Conservation (phyloP, 2,329 filamentous ascomycete genomes). For the Hypoxylon sp. region DNA sequence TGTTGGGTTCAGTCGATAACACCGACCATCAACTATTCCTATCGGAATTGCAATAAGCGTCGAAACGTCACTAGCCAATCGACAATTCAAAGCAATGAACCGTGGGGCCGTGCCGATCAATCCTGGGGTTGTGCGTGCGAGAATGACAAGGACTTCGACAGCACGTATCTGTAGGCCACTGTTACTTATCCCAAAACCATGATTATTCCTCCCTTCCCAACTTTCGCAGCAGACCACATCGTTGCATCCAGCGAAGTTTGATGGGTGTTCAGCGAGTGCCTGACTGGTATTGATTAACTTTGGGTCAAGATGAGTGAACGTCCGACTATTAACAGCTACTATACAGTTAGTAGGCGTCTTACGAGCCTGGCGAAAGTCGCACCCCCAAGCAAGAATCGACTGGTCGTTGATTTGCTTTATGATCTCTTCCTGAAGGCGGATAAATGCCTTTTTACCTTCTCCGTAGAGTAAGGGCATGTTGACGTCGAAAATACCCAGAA, state of each 20-base stretch:
- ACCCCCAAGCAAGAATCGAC: constrained; percentile 1
- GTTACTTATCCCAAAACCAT: background rate
- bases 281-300: background rate
- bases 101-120: background rate
- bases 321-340: too few relatives aligned
- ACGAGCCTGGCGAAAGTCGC: background rate
- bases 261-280: background rate
- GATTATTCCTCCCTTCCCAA: background rate
- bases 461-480: constrained; percentile 1
- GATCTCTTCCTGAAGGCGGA: constrained; percentile 7
- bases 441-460: constrained; percentile 1
- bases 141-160: background rate
- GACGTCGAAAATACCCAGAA: background rate
- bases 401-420: background rate
- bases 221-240: background rate
- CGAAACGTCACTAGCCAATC: background rate
- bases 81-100: background rate
- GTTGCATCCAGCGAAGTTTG: background rate
- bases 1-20: background rate
- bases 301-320: too few relatives aligned
- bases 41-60: background rate
- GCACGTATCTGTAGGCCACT: background rate
- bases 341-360: background rate
- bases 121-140: too few relatives aligned
- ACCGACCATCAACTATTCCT: background rate